Percentiles rank a stretch among this genome's conserved stretches.
phyloP scores from a whole-genome alignment of 2,329 filamentous ascomycete genomes.

The Phoma herbarum region DNA sequence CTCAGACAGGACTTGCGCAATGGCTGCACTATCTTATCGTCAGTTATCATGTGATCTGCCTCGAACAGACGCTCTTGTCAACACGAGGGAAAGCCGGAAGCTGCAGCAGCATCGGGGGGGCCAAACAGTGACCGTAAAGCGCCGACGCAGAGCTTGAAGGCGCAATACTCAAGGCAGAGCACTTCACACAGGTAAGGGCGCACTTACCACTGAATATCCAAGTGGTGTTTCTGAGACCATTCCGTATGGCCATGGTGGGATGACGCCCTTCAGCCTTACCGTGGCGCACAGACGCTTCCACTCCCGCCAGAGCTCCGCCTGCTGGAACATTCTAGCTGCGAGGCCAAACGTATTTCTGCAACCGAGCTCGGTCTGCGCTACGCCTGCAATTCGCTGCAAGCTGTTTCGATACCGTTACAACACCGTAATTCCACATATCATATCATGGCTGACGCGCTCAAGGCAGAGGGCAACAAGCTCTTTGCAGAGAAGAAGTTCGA shows the following conservation, averaged over 20 bases:
- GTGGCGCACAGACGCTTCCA: slow-evolving; percentile 24
- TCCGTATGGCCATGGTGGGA: slow-evolving; percentile 22
- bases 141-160: background rate
- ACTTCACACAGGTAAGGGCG: background rate
- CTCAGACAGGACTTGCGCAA: background rate
- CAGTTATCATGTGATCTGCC: no score
- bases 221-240: background rate
- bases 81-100: background rate
- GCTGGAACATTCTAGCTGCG: slow-evolving; percentile 49
- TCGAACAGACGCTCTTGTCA: background rate
- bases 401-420: slow-evolving; percentile 11
- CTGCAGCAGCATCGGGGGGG: background rate
- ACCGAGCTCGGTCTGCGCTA: slow-evolving; percentile 34
- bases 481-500: slow-evolving; percentile 97
- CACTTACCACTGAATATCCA: background rate
- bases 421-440: slow-evolving; percentile 8
- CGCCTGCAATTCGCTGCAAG: slow-evolving; percentile 19
- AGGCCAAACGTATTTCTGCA: slow-evolving; percentile 45
- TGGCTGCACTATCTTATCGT: no score
- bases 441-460: slow-evolving; percentile 79
- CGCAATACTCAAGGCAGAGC: no score
- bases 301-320: slow-evolving; percentile 37
- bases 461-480: slow-evolving; percentile 98
- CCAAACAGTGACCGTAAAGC: background rate
- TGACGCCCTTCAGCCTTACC: slow-evolving; percentile 41